A percentile compares a stretch with the other conserved stretches of the same genome.
Evolutionary conservation across 2,329 filamentous ascomycete genomes (phyloP).

Genomic region (Metarhizium humberi): DNA sequence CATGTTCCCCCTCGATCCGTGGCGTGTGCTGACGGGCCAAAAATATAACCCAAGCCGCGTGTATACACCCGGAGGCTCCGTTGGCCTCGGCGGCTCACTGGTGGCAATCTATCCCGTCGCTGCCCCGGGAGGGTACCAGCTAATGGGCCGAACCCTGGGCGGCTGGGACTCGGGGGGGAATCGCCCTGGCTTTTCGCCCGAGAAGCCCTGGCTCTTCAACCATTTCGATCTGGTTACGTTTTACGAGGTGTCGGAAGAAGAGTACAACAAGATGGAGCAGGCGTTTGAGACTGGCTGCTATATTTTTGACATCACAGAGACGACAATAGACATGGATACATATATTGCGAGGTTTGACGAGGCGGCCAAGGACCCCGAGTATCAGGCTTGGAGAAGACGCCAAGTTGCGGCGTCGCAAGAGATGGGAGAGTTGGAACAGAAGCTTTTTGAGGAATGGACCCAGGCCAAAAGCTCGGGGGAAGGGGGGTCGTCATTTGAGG

Average conservation of each 20-base stretch:
- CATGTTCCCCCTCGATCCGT: constrained; percentile 9
- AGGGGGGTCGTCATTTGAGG: not conserved
- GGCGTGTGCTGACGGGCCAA: constrained; percentile 12
- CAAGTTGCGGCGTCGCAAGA: constrained; percentile 2
- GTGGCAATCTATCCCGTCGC: constrained; percentile 28
- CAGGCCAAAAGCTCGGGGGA: not conserved
- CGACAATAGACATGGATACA: not conserved
- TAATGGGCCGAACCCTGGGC: constrained; percentile 21
- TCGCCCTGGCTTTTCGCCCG: constrained; percentile 17
- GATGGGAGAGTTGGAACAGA: not conserved
- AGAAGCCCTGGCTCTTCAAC: constrained; percentile 26
- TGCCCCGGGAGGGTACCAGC: constrained; percentile 29
- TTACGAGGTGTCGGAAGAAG: constrained; percentile 21
- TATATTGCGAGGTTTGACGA: constrained; percentile 6
- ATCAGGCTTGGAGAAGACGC: not conserved
- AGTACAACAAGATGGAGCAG: constrained; percentile 18
- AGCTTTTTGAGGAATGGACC: not conserved
- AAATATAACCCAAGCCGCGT: constrained; percentile 25
- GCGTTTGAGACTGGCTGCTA: constrained; percentile 23
- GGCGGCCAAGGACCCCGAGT: not conserved
- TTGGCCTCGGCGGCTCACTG: constrained; percentile 26
- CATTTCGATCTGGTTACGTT: constrained; percentile 26
- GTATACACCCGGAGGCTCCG: constrained; percentile 25
- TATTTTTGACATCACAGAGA: constrained; percentile 15
- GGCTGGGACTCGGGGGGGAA: constrained; percentile 25